A percentile compares a stretch with the other conserved stretches of the same genome.
These are phyloP conservation scores for Coniochaeta pulveracea DNA, from an alignment of 2,329 filamentous ascomycete genomes.

Conservation along the genomic window DNA sequence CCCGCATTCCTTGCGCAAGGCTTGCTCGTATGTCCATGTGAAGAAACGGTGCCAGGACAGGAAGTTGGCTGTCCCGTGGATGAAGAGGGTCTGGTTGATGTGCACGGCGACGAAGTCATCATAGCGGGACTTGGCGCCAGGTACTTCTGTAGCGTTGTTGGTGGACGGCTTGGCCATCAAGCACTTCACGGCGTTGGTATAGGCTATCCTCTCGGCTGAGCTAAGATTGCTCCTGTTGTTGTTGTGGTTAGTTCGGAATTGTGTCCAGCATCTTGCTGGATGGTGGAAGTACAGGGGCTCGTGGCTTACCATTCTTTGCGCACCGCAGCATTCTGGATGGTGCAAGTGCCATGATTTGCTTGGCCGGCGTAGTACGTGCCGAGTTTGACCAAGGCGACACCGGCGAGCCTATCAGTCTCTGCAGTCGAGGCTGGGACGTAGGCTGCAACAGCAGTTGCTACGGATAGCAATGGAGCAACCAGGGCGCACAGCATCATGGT, in stretches of 20 bases:
- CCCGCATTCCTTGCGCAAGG: conserved; percentile 18
- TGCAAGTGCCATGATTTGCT: conserved; percentile 9
- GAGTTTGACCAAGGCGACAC: neutral
- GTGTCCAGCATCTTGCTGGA: neutral
- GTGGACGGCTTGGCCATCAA: conserved; percentile 8
- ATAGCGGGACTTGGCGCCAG: conserved; percentile 14
- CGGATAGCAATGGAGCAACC: neutral
- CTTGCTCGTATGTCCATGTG: conserved; percentile 18
- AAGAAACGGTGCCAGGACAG: conserved; percentile 20
- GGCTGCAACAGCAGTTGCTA: neutral
- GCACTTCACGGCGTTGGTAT: conserved; percentile 12
- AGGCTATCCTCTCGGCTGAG: conserved; percentile 9
- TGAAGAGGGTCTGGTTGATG: conserved; percentile 13
- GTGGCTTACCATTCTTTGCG: conserved; percentile 17
- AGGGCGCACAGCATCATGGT: neutral
- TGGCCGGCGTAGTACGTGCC: conserved; percentile 1
- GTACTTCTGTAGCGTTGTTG: conserved; percentile 6
- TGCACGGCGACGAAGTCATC: conserved; percentile 19
- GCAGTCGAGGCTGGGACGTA: conserved; percentile 1
- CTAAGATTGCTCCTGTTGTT: conserved; percentile 9
- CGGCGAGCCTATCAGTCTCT: conserved; percentile 1
- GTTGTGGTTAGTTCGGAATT: too few relatives aligned
- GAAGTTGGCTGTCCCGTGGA: conserved; percentile 14
- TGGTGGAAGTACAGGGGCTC: neutral
- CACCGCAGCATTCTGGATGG: conserved; percentile 14